Evolutionary conservation across 1,139 yeast species (phyloP).

Genomic region (Scheffersomyces insectosa): DNA sequence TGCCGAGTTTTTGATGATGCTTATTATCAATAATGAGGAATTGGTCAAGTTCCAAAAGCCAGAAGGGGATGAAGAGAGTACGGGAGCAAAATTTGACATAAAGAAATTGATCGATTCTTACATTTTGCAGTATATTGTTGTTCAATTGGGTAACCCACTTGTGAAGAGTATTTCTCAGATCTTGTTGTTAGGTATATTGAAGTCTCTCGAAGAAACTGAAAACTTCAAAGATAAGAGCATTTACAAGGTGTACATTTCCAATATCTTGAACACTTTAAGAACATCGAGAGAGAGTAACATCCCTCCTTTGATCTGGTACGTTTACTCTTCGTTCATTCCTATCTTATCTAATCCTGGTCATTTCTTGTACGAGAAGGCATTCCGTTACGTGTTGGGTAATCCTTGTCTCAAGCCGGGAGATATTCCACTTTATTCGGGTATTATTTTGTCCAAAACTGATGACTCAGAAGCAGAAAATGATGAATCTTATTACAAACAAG

Average conservation of each 20-base stretch:
- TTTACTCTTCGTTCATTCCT: conserved; percentile 54
- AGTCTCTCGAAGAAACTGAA: conserved; percentile 30
- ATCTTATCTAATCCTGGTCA: conserved; percentile 70
- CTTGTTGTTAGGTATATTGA: conserved; percentile 45
- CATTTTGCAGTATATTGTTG: conserved; percentile 57
- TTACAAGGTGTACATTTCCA: conserved; percentile 60
- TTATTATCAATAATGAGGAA: conserved; percentile 63
- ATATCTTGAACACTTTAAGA: conserved; percentile 52
- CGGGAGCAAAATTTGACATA: conserved; percentile 42
- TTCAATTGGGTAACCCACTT: conserved; percentile 37
- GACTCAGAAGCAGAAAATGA: conserved; percentile 45
- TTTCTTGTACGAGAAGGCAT: conserved; percentile 66
- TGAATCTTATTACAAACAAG: conserved; percentile 53
- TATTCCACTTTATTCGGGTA: conserved; percentile 61
- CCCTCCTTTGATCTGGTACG: conserved; percentile 34
- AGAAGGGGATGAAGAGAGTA: conserved; percentile 21
- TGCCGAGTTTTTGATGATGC: conserved; percentile 57
- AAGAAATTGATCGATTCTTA: conserved; percentile 59
- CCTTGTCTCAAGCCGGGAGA: conserved; percentile 57
- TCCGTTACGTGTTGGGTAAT: conserved; percentile 58
- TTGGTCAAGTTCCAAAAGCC: conserved; percentile 40
- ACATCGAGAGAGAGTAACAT: conserved; percentile 6
- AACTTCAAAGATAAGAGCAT: conserved; percentile 59
- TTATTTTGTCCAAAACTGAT: conserved; percentile 35
- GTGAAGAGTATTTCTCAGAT: conserved; percentile 27